These are phyloP conservation scores for Candida jianshihensis DNA, from an alignment of 805 yeast genomes.

Conservation along the genomic window DNA sequence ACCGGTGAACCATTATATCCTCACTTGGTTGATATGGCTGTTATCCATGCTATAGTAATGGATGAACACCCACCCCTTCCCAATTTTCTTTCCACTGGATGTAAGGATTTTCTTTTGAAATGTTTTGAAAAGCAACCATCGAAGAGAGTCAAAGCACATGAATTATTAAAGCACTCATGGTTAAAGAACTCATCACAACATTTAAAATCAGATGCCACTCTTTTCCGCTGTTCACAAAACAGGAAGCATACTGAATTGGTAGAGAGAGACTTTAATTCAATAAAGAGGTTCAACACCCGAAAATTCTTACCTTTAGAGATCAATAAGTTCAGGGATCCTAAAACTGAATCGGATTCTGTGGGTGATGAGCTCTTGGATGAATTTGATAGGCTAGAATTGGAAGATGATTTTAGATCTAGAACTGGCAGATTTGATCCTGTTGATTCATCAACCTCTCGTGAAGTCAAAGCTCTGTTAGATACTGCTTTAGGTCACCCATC, in stretches of 20 bases:
- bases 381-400: constrained; percentile 7
- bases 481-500: neutral
- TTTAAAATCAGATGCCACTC: neutral
- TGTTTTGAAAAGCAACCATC: constrained; percentile 71
- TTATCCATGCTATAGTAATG: constrained; percentile 76
- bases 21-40: constrained; percentile 67
- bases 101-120: constrained; percentile 51
- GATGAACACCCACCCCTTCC: constrained; percentile 71
- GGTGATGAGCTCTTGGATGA: constrained; percentile 9
- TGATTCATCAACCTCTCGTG: constrained; percentile 1
- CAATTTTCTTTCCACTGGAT: constrained; percentile 32
- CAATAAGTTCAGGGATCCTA: constrained; percentile 12
- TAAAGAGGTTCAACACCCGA: constrained; percentile 14
- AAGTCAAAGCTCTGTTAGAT: neutral
- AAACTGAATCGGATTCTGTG: constrained; percentile 4
- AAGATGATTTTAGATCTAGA: constrained; percentile 1
- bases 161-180: constrained; percentile 60
- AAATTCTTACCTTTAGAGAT: constrained; percentile 17
- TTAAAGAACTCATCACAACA: constrained; percentile 17
- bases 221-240: no score
- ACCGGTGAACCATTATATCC: constrained; percentile 87
- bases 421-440: constrained; percentile 13
- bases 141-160: constrained; percentile 47
- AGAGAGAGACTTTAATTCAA: constrained; percentile 10
- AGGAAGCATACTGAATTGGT: no score